A percentile compares a stretch with the other conserved stretches of the same genome.
Evolutionary conservation across 805 yeast species (phyloP).

Genomic region (Candida awuae): DNA sequence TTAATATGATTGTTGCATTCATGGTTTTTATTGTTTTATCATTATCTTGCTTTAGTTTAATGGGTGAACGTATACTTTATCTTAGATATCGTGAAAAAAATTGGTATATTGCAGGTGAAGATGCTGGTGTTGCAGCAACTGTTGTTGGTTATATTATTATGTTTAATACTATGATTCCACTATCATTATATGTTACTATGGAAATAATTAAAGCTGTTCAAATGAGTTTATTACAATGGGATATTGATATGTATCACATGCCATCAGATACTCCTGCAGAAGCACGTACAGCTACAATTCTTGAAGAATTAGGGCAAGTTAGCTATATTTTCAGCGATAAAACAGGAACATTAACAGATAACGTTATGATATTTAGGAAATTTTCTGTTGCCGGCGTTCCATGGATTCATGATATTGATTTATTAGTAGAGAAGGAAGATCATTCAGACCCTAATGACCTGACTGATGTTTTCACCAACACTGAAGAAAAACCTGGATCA

Average conservation of each 20-base stretch:
- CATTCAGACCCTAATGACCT: conserved; percentile 11
- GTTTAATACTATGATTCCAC: conserved; percentile 94
- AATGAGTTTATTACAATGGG: conserved; percentile 72
- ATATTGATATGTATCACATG: conserved; percentile 87
- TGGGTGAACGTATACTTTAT: conserved; percentile 60
- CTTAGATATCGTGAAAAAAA: conserved; percentile 34
- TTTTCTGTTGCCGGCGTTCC: conserved; percentile 81
- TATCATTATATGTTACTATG: conserved; percentile 92
- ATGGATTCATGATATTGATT: conserved; percentile 75
- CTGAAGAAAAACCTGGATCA: conserved; percentile 16
- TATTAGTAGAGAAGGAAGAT: conserved; percentile 25
- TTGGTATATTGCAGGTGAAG: conserved; percentile 71
- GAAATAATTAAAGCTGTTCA: conserved; percentile 91
- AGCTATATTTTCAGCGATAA: conserved; percentile 92
- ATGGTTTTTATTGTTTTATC: conserved; percentile 79
- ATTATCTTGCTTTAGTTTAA: conserved; percentile 70
- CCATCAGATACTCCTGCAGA: conserved; percentile 86
- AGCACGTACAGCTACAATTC: conserved; percentile 88
- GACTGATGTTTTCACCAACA: conserved; percentile 8
- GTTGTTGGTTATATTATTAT: conserved; percentile 94
- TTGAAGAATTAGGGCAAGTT: conserved; percentile 96
- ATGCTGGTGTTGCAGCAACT: conserved; percentile 81
- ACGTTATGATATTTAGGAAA: conserved; percentile 85
- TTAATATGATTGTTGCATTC: conserved; percentile 74
- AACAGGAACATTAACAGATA: conserved; percentile 95